Evolutionary conservation across 164 flowering plant genomes (phyloP).

Genomic region (Magnolia changhungtana): DNA sequence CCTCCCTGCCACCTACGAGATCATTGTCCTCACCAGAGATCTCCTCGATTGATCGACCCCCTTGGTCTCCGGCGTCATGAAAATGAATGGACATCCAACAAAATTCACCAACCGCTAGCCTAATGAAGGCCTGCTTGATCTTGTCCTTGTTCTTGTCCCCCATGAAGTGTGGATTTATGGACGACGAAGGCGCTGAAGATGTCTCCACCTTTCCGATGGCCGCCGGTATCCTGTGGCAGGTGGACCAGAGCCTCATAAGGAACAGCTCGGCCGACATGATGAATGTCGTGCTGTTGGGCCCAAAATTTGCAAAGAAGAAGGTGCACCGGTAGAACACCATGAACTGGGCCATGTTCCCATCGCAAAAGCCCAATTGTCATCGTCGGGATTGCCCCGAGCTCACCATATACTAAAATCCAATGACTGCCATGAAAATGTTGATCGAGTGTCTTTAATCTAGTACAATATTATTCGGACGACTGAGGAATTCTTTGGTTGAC

Average conservation of each 20-base stretch:
- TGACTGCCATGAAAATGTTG: constrained; percentile 33
- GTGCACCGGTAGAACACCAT: constrained; percentile 33
- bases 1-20: not conserved
- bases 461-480: constrained; percentile 24
- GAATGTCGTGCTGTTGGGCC: constrained; percentile 56
- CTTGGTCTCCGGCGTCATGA: constrained; percentile 48
- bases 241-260: constrained; percentile 46
- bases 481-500: constrained; percentile 31
- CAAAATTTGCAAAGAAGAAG: constrained; percentile 59
- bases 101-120: constrained; percentile 29
- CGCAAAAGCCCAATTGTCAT: constrained; percentile 19
- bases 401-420: constrained; percentile 30
- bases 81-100: constrained; percentile 45
- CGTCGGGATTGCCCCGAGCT: constrained; percentile 31
- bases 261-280: constrained; percentile 55
- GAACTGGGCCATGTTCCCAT: constrained; percentile 22
- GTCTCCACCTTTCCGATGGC: constrained; percentile 43
- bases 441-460: too few relatives aligned
- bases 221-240: constrained; percentile 43
- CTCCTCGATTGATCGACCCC: constrained; percentile 33
- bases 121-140: constrained; percentile 30
- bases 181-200: constrained; percentile 36
- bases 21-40: not conserved
- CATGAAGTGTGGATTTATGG: constrained; percentile 15
- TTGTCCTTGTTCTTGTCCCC: not conserved